Evolutionary conservation across 257 asterid species (phyloP), one percentile per base, ranked within the genome.

Genomic region (Salvia splendens): DNA sequence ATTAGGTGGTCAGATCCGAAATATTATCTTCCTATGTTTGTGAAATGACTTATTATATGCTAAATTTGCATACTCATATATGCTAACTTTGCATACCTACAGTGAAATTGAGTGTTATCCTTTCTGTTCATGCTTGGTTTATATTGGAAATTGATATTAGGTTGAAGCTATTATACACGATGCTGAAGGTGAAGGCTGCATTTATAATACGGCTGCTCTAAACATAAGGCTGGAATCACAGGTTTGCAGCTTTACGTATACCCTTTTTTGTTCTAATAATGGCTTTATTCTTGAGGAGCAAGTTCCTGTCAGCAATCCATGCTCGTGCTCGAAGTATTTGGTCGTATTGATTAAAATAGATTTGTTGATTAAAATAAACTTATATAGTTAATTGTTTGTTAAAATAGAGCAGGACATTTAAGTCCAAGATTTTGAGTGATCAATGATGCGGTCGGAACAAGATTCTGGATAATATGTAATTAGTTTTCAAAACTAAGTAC

Each of bases 101-200:
- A 5, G 15, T 43, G 14, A 11, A 48, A 68, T 58, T 60, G 2
- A 15, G 36, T 7, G 24, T 55, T 71, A 46, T 20, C 36, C 52
- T 24, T 63, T 35, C 42, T 48, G 12, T 46, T 61, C 61, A 72
- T 62, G 45, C 11, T 40, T 40, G 45, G 45, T 7, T 40, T 40
- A 40, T 40, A 40, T 70, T 74, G 60, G 55, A 61, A 55, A 51
- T 38, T 41, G 56, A 67, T 68, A 33, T 71, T 71, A 93, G 97
- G 81, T 93, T 67, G 98, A 93, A 78, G 87, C 96, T 49, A 86
- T 89, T 58, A 79, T 80, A 70, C 96, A 85, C 71, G 94, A 93
- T 74, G 77, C 79, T 36, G 92, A 84, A 58, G 95, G 95, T 57
- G 76, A 74, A 67, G 97, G 98, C 55, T 72, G 81, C 81, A 89